phyloP scores from a whole-genome alignment of 2,329 filamentous ascomycete species.

The Diaporthe nobilis region DNA sequence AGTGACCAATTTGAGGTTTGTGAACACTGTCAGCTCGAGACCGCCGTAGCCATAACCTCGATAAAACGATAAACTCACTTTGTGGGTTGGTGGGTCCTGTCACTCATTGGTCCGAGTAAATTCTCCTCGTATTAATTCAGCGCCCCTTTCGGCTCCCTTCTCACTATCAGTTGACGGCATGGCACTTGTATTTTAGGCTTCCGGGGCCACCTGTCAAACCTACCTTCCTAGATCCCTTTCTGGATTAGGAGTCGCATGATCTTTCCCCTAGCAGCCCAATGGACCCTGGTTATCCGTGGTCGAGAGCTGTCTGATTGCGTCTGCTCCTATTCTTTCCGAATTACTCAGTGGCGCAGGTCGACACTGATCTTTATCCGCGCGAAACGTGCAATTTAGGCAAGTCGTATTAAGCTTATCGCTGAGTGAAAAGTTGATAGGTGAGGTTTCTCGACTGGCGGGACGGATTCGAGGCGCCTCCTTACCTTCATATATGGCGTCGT shows the following conservation, averaged over 20 bases:
- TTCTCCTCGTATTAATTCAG: neutral
- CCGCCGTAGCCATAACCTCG: neutral
- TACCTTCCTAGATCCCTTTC: neutral
- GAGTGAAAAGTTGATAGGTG: neutral
- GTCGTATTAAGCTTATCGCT: conserved; percentile 34
- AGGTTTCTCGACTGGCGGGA: conserved; percentile 26
- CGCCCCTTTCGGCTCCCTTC: neutral
- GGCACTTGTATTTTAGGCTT: neutral
- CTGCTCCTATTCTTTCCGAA: neutral
- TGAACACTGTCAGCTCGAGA: no score
- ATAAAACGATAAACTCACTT: neutral
- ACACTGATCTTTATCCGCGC: neutral
- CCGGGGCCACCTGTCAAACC: conserved; percentile 16
- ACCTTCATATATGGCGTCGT: conserved; percentile 38
- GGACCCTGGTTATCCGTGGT: neutral
- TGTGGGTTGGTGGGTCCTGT: neutral
- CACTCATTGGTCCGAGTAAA: neutral
- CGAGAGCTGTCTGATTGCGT: neutral
- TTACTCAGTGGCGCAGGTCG: neutral
- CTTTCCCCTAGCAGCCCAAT: neutral
- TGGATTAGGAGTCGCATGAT: conserved; percentile 9
- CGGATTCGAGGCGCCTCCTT: neutral
- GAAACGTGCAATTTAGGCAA: neutral
- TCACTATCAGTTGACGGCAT: neutral
- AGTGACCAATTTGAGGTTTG: no score